Base-by-base conservation (phyloP, 257 asterid species). In the Dorcoceras hygrometricum region DNA sequence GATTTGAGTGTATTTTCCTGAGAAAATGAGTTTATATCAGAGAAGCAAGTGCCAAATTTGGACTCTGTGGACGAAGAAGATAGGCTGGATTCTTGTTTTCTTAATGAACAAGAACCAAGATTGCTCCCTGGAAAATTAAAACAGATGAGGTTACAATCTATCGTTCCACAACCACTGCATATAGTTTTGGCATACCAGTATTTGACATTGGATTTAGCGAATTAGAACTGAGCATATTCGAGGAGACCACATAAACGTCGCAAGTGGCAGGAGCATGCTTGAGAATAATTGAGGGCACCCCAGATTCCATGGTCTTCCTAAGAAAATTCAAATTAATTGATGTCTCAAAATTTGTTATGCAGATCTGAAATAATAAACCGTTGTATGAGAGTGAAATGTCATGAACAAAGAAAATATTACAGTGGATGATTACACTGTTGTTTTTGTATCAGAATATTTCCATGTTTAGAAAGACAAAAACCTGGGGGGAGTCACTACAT, bases 281-380 rank as follows among this genome's bases (percentile, higher is more conserved):
- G 66, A 85, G 87, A 75, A 89, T 81, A 71, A 80, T 61, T 66
- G 96, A 82, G 5, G 98, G 91, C 66, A 89, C 96, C 26, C 71
- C 81, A 26, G 76, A 72, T 65, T 83, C 86, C 78, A 77, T 76
- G 26, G 76, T 69, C 65, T 77, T 86, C 87, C 98, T 91, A 66
- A 25, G 73, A 72, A 68, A 56, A 24, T 27, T 74, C 70, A 68
- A 56, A 24, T 27, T 74, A 77, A 59, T 27, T n/a, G 46, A 55
- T 3, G 57, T 66, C 66, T 27, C 69, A 67, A 55, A 65, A 70
- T 63, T 36, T 59, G 26, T 16, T 62, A 56, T 6, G 50, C 59
- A 69, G 22, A 57, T 34, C 19, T 25, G 50, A 59, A 59, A 8
- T 48, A 54, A 22, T 12, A 67, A 29, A 29, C 6, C 5, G 34